Base-by-base conservation (phyloP, 108 stramenopile genomes). In the Conticribra guillardii region DNA sequence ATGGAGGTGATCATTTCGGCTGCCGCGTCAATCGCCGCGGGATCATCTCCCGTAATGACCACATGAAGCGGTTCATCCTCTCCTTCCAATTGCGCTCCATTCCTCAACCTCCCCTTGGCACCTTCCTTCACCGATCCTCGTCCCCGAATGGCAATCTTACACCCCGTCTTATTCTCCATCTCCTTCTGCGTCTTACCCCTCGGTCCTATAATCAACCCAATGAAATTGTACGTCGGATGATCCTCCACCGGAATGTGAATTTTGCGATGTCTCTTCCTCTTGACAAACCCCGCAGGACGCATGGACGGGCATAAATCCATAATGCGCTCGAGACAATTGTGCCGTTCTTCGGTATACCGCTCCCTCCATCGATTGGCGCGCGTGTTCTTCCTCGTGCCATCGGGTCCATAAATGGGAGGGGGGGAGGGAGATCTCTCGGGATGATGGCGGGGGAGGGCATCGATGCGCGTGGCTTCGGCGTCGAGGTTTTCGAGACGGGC, bases 121-220 rank as follows among this genome's bases (percentile, higher is more conserved):
- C 99, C 99, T 67, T 98, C 97, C 77, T 98, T 98, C n/a, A 97
- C 90, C 26, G 86, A 84, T 5, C 99, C 99, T 53, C 89, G 88
- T 1, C 99, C 99, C 0, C 99, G 93, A 74, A 99, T 98, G 53
- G 96, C 94, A 74, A 99, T 98, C 76, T 98, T 98, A 81, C 97
- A 98, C 30, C 95, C 96, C 4, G 97, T 97, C 74, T 96, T 93
- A 45, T 72, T 64, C 89, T 99, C 98, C 76, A 99, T 84, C 29
- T 96, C 97, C 80, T 98, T 98, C 73, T 99, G 99, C 1, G 98
- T 99, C 73, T 96, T 97, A 0, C 99, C 99, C 7, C 99, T 82
- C 0, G 99, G 98, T 16, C 99, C 99, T 34, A 96, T 93, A 54
- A 96, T 90, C 31, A 96, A 80, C 18, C 96, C 99, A 61, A 98